Evolutionary conservation across 495 filamentous ascomycete species (phyloP), one percentile per base, ranked within the genome.

Genomic region (Penicillium ochrochloron): DNA sequence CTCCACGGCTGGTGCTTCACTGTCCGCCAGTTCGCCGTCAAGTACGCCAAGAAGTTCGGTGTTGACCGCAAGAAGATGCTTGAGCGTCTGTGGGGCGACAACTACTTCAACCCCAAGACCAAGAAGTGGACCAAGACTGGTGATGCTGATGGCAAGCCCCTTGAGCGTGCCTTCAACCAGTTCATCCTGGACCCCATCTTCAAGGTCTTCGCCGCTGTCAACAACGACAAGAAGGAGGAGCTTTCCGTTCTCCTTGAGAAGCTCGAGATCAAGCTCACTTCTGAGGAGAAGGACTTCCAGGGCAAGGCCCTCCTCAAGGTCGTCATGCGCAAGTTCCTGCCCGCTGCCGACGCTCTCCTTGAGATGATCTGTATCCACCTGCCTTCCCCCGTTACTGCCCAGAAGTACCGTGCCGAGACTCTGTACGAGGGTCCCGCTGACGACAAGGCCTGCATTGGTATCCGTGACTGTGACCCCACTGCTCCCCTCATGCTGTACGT

Each of bases 351-450:
- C 77, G 96, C 96, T 74, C 91, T 99, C 65, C 79, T 99, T 82
- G 96, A 99, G 88, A 99, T 99, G 95, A 97, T 99, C 90, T 94
- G 97, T 84, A 91, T 99, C 73, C 95, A 99, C 83, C 84, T 99
- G 63, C 95, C 95, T 72, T 98, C 95, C 60, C 95, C 95, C 72
- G 89, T 94, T 66, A 96, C 91, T 66, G 95, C 95, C 69, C 95
- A 99, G 88, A 92, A 85, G 81, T 99, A 99, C 87, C 96, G 95
- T 89, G 89, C 86, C 73, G 95, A 97, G 88, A 97, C 94, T 75
- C 87, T 99, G 62, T 99, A 99, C 85, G 95, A 99, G 85, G 95
- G 95, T 84, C 95, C 95, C 63, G 71, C 80, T 31, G 95, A 99
- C 79, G 95, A 99, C 72, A 89, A 93, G 82, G 89, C 87, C 69